These are phyloP conservation scores for Colletotrichum kahawae DNA, from an alignment of 2,329 filamentous ascomycete genomes.

Conservation along the genomic window DNA sequence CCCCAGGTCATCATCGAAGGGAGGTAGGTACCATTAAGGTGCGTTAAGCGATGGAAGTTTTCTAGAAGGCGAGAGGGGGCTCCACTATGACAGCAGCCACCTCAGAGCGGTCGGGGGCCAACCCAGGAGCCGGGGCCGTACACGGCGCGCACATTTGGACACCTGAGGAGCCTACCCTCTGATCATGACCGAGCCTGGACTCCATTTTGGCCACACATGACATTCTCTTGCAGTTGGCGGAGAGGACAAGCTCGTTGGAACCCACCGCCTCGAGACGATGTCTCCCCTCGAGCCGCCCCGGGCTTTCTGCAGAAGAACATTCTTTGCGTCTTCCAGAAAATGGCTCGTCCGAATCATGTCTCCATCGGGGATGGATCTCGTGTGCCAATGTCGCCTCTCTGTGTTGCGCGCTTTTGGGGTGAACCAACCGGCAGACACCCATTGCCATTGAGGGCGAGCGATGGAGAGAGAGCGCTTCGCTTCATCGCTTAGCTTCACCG, in stretches of 20 bases:
- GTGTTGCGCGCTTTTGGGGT: conserved; percentile 2
- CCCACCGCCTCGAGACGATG: not conserved
- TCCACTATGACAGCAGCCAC: not conserved
- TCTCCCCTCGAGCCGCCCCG: not conserved
- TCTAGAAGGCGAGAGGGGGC: not conserved
- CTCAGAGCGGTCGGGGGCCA: not conserved
- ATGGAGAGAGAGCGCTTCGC: not conserved
- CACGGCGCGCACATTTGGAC: not conserved
- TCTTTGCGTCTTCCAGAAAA: conserved; percentile 16
- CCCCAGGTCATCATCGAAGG: not conserved
- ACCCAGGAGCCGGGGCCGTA: not conserved
- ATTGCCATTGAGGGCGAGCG: not conserved
- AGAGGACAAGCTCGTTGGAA: not conserved
- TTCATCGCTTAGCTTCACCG: not conserved
- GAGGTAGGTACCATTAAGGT: not conserved
- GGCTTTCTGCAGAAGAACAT: not conserved
- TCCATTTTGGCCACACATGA: conserved; percentile 14
- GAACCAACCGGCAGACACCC: conserved; percentile 6
- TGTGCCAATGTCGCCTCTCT: not conserved
- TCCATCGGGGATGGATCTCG: conserved; percentile 10
- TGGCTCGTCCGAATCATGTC: conserved; percentile 19
- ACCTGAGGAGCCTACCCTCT: not conserved
- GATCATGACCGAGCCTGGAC: conserved; percentile 1
- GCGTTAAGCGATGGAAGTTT: conserved; percentile 15
- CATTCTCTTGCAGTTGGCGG: not conserved